Conservation (phyloP, 352 stramenopile species). For the Blastocystis sp. region DNA sequence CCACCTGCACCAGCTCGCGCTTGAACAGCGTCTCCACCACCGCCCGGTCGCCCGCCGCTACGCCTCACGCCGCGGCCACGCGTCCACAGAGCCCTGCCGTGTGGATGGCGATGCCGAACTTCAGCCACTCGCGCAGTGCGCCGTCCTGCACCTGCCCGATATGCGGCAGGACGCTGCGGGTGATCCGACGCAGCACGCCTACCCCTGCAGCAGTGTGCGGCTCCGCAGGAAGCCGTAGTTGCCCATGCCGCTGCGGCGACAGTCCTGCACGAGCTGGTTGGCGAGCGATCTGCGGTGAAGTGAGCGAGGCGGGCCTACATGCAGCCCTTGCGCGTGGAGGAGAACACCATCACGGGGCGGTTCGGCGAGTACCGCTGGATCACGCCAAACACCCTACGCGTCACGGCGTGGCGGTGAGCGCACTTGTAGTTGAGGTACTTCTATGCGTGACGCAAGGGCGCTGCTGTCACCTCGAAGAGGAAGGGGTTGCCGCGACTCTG, state of each 20-base stretch:
- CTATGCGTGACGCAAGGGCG: neutral
- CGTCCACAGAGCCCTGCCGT: conserved; percentile 81
- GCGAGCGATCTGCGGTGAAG: conserved; percentile 5
- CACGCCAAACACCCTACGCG: conserved; percentile 80
- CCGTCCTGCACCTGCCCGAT: conserved; percentile 76
- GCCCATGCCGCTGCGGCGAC: neutral
- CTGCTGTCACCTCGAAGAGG: conserved; percentile 74
- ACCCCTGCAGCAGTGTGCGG: conserved; percentile 71
- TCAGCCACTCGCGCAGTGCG: conserved; percentile 87
- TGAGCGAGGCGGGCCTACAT: neutral
- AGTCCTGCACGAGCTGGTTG: conserved; percentile 39
- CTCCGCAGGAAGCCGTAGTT: conserved; percentile 78
- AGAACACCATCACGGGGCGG: conserved; percentile 92
- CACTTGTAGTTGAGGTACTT: conserved; percentile 66
- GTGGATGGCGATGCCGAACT: conserved; percentile 94
- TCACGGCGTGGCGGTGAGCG: conserved; percentile 50
- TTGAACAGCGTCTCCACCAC: conserved; percentile 91
- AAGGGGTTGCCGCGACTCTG: conserved; percentile 75
- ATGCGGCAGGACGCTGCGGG: conserved; percentile 1
- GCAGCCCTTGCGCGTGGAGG: conserved; percentile 61
- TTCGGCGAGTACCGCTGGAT: conserved; percentile 88
- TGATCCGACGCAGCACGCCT: neutral
- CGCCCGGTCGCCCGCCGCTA: conserved; percentile 79
- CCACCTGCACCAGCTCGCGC: conserved; percentile 85
- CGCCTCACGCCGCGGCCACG: neutral